Conservation (phyloP, 768 basidiomycete species). For the Collybiopsis confluens region DNA sequence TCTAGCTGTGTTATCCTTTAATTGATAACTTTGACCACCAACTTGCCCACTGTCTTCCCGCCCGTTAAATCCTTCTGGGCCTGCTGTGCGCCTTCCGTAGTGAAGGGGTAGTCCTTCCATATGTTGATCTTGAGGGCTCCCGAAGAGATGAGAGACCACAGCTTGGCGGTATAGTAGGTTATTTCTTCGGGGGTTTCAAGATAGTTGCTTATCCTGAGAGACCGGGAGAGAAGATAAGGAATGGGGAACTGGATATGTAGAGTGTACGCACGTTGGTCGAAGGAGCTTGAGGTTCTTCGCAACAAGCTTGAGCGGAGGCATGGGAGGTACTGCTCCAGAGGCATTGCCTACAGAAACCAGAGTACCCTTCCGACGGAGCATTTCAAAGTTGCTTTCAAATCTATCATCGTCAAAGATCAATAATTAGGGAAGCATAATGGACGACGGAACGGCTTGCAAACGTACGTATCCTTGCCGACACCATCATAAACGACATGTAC, state of each 20-base stretch:
- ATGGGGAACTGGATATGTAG: neutral
- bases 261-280: conserved; percentile 62
- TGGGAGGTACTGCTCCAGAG: conserved; percentile 76
- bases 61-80: conserved; percentile 76
- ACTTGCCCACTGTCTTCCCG: conserved; percentile 81
- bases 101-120: conserved; percentile 79
- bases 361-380: conserved; percentile 83
- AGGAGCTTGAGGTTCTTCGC: conserved; percentile 80
- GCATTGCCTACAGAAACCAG: conserved; percentile 91
- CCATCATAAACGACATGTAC: conserved; percentile 91
- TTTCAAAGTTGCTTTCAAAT: conserved; percentile 75
- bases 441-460: no score
- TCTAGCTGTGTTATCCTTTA: no score
- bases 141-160: conserved; percentile 57
- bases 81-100: conserved; percentile 68
- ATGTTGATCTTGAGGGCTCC: conserved; percentile 65
- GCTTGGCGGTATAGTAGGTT: conserved; percentile 54
- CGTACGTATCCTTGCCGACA: conserved; percentile 92
- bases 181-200: conserved; percentile 70
- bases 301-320: conserved; percentile 66
- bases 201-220: conserved; percentile 64
- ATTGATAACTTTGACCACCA: conserved; percentile 65
- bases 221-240: neutral
- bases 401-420: conserved; percentile 26
- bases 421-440: no score